Evolutionary conservation across 2,329 filamentous ascomycete genomes (phyloP).

Genomic region (Epichloe aotearoae): DNA sequence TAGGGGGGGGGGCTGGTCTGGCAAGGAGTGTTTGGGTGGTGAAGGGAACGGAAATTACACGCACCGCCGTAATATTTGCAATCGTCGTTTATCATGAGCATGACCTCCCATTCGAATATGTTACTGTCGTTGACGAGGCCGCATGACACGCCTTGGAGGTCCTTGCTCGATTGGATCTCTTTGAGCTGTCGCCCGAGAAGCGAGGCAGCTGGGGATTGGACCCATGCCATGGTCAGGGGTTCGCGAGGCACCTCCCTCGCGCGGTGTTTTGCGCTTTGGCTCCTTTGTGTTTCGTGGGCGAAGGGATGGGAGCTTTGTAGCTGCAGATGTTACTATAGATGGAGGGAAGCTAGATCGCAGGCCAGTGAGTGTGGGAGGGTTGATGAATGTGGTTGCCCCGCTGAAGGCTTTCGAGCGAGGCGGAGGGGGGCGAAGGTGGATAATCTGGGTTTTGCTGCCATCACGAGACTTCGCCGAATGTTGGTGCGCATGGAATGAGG

Average conservation of each 20-base stretch:
- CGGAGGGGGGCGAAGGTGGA: too few relatives aligned
- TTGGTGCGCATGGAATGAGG: too few relatives aligned
- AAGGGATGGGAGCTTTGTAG: not conserved
- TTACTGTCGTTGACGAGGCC: constrained; percentile 75
- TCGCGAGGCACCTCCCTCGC: not conserved
- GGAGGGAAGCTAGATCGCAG: not conserved
- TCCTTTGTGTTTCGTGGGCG: not conserved
- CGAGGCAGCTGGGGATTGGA: constrained; percentile 47
- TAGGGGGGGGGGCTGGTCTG: accelerated
- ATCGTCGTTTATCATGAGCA: constrained; percentile 95
- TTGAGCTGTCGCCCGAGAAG: constrained; percentile 80
- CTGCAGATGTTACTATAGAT: not conserved
- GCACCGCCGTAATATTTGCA: constrained; percentile 85
- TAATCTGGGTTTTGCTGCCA: too few relatives aligned
- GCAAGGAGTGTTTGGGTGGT: not conserved
- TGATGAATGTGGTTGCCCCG: too few relatives aligned
- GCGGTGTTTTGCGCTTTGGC: not conserved
- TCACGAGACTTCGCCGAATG: too few relatives aligned
- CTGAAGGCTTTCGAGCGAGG: too few relatives aligned
- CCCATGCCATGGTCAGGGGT: constrained; percentile 24
- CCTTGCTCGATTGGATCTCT: constrained; percentile 83
- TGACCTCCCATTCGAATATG: constrained; percentile 96
- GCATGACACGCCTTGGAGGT: constrained; percentile 88
- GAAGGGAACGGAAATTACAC: constrained; percentile 14
- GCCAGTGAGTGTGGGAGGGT: too few relatives aligned